A percentile compares a stretch with the other conserved stretches of the same genome.
These are phyloP conservation scores for Hyphopichia khmerensis DNA, from an alignment of 1,139 yeast species.

Conservation along the genomic window DNA sequence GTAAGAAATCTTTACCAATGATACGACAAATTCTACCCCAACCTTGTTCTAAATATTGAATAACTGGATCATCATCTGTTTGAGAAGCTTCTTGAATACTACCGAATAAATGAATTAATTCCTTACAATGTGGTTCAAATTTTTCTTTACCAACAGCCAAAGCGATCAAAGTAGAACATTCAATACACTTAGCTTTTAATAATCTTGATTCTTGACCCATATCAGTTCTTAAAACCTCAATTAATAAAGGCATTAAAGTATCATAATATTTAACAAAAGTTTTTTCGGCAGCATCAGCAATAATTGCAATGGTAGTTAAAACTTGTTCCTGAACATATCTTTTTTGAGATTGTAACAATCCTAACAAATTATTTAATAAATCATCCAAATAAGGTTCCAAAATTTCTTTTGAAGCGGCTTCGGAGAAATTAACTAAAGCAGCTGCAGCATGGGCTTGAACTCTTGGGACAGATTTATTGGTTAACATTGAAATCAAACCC, in stretches of 20 bases:
- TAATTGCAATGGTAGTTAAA: constrained; percentile 91
- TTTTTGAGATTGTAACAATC: constrained; percentile 78
- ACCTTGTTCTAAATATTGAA: constrained; percentile 85
- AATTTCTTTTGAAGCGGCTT: constrained; percentile 82
- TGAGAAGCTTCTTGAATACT: constrained; percentile 62
- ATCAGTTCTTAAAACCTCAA: constrained; percentile 77
- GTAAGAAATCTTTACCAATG: constrained; percentile 81
- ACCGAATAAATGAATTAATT: constrained; percentile 71
- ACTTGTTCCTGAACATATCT: constrained; percentile 97
- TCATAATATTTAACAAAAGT: constrained; percentile 90
- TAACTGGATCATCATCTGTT: constrained; percentile 80
- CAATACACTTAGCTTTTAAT: constrained; percentile 90
- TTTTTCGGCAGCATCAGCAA: constrained; percentile 96
- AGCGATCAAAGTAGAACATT: constrained; percentile 92
- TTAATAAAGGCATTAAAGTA: constrained; percentile 86
- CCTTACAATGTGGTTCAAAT: constrained; percentile 73
- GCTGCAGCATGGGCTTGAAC: constrained; percentile 99
- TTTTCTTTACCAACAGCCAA: constrained; percentile 95
- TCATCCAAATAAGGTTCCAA: constrained; percentile 89
- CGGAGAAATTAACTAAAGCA: constrained; percentile 92
- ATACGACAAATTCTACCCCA: constrained; percentile 94
- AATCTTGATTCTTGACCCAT: constrained; percentile 78
- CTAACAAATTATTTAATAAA: constrained; percentile 69
- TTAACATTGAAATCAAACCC: constrained; percentile 79
- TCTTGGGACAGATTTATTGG: constrained; percentile 71